Evolutionary conservation across 2,329 filamentous ascomycete species (phyloP).

Genomic region (Cytospora paraplurivora): DNA sequence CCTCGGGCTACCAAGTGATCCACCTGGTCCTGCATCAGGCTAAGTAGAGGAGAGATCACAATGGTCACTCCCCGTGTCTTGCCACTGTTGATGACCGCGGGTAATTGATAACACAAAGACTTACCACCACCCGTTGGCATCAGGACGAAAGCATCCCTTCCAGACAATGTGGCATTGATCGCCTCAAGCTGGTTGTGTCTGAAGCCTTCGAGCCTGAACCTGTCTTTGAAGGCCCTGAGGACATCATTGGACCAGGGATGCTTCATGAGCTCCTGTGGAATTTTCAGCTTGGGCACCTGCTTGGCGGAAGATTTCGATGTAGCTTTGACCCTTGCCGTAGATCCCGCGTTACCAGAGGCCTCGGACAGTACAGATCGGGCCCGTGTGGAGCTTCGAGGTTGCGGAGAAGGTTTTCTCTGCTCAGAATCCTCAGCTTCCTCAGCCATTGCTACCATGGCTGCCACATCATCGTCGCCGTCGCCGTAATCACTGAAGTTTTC

Average conservation of each 20-base stretch:
- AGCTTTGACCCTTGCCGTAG: conserved; percentile 38
- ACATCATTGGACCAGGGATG: conserved; percentile 87
- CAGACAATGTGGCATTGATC: conserved; percentile 87
- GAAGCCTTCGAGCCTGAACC: conserved; percentile 84
- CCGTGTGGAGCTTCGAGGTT: conserved; percentile 30
- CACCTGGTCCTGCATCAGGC: conserved; percentile 97
- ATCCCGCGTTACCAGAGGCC: conserved; percentile 50
- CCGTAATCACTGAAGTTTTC: conserved; percentile 42
- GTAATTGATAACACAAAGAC: conserved; percentile 94
- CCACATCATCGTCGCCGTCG: conserved; percentile 45
- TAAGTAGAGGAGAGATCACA: conserved; percentile 91
- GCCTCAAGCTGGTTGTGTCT: conserved; percentile 90
- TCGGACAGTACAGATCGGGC: conserved; percentile 47
- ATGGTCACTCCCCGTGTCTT: conserved; percentile 85
- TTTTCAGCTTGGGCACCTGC: conserved; percentile 38
- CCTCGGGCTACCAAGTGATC: conserved; percentile 73
- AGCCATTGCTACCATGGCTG: conserved; percentile 53
- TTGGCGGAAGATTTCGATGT: conserved; percentile 36
- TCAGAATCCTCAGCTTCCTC: conserved; percentile 55
- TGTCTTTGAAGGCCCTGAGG: conserved; percentile 74
- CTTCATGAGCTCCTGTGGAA: conserved; percentile 60
- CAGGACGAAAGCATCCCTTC: conserved; percentile 89
- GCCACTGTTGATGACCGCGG: conserved; percentile 79
- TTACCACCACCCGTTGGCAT: conserved; percentile 99
- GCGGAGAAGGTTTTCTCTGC: conserved; percentile 42